A percentile compares a stretch with the other conserved stretches of the same genome.
phyloP scores from a whole-genome alignment of 1,284 basidiomycete species.

The Cryptococcus sp. region DNA sequence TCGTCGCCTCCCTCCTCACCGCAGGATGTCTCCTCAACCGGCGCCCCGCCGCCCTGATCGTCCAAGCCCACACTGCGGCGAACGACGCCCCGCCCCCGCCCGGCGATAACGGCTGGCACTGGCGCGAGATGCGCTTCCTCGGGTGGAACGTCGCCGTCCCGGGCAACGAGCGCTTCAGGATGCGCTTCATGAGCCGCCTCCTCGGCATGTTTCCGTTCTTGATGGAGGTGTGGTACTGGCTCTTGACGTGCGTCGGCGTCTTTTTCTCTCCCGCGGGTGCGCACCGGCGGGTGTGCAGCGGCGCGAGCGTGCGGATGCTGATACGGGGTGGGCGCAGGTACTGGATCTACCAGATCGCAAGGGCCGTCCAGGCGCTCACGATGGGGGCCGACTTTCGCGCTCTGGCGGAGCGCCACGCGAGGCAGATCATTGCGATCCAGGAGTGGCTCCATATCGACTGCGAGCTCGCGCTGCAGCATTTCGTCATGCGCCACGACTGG shows the following conservation, averaged over 20 bases:
- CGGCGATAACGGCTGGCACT: constrained; percentile 9
- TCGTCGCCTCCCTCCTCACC: constrained; percentile 35
- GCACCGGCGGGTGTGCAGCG: background rate
- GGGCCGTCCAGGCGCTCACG: constrained; percentile 43
- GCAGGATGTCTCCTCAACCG: constrained; percentile 33
- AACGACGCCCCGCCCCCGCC: background rate
- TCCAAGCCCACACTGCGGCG: constrained; percentile 15
- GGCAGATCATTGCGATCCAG: constrained; percentile 38
- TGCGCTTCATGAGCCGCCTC: constrained; percentile 26
- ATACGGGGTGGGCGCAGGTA: constrained; percentile 19
- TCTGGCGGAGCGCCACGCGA: constrained; percentile 39
- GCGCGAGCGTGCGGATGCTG: background rate
- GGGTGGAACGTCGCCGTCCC: constrained; percentile 26
- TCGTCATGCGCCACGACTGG: constrained; percentile 30
- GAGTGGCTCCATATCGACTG: constrained; percentile 35
- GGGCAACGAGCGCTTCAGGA: constrained; percentile 28
- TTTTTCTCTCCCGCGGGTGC: background rate
- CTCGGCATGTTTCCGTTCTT: constrained; percentile 41
- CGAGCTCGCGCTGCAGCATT: constrained; percentile 39
- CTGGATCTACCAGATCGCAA: constrained; percentile 45
- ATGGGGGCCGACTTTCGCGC: constrained; percentile 39
- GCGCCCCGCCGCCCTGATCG: constrained; percentile 23
- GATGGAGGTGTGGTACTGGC: constrained; percentile 43
- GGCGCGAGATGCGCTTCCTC: constrained; percentile 26
- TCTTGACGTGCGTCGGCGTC: constrained; percentile 31